phyloP scores from a whole-genome alignment of 345 rosid species.

The Ceriops zippeliana region DNA sequence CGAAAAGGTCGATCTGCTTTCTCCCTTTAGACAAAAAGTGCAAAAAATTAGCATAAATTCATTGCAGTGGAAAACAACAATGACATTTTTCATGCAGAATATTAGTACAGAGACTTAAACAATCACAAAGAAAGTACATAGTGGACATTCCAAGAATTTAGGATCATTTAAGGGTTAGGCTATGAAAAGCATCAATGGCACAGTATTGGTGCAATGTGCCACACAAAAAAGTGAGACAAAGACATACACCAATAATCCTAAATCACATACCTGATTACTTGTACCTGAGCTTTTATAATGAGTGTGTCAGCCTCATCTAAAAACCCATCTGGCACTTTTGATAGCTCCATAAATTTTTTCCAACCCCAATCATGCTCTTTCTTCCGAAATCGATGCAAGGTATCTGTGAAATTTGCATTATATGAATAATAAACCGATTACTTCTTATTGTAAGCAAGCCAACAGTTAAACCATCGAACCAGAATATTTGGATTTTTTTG shows the following conservation, averaged over 20 bases:
- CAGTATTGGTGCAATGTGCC: not conserved
- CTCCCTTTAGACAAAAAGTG: conserved; percentile 49
- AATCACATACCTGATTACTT: conserved; percentile 68
- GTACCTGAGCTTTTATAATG: conserved; percentile 90
- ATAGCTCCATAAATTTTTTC: conserved; percentile 90
- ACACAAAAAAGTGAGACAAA: conserved; percentile 5
- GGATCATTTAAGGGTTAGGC: not conserved
- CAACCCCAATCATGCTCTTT: conserved; percentile 98
- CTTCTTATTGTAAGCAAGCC: not conserved
- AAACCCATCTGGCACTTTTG: conserved; percentile 79
- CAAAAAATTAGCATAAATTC: not conserved
- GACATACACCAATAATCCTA: too few relatives aligned
- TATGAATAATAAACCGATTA: conserved; percentile 23
- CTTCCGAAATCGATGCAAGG: conserved; percentile 87
- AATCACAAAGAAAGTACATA: too few relatives aligned
- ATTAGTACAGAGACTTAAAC: not conserved
- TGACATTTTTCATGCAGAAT: not conserved
- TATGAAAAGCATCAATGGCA: not conserved
- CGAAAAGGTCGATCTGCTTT: conserved; percentile 86
- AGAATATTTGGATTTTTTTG: conserved; percentile 82
- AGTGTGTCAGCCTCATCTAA: conserved; percentile 71
- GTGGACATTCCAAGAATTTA: not conserved
- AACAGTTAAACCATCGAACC: conserved; percentile 43
- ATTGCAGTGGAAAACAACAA: not conserved
- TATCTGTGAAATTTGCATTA: conserved; percentile 50